phyloP scores from a whole-genome alignment of 441 rosid species.

The Erodium trifolium region DNA sequence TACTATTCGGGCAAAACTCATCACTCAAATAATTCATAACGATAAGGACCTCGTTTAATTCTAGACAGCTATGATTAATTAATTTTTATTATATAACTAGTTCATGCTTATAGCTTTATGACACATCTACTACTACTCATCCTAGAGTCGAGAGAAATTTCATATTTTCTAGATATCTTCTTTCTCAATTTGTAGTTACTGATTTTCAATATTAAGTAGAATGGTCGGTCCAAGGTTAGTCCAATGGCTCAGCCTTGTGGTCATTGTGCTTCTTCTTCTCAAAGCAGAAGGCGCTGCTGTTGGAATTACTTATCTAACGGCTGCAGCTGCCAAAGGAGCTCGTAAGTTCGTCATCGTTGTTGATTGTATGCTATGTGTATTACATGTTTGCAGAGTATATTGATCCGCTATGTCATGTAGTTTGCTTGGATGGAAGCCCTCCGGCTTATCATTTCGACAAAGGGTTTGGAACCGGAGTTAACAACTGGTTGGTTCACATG shows the following conservation, averaged over 20 bases:
- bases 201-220: constrained; percentile 24
- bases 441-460: constrained; percentile 59
- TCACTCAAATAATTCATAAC: neutral
- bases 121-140: no score
- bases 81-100: no score
- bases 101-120: neutral
- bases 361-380: no score
- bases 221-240: constrained; percentile 45
- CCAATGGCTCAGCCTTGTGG: constrained; percentile 18
- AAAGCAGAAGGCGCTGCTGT: constrained; percentile 42
- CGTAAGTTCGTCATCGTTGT: constrained; percentile 35
- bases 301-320: constrained; percentile 47
- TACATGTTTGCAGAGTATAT: neutral
- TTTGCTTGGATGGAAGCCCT: constrained; percentile 66
- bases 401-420: constrained; percentile 25
- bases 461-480: constrained; percentile 53
- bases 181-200: no score
- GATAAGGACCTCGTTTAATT: neutral
- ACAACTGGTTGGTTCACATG: constrained; percentile 59
- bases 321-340: constrained; percentile 69
- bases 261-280: constrained; percentile 22
- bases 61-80: neutral
- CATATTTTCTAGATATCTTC: no score
- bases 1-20: neutral
- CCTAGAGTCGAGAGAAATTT: no score